Percentiles rank a stretch among this genome's conserved stretches.
Conservation (phyloP, 129 eudicot genomes). For the Escallonia herrerae region DNA sequence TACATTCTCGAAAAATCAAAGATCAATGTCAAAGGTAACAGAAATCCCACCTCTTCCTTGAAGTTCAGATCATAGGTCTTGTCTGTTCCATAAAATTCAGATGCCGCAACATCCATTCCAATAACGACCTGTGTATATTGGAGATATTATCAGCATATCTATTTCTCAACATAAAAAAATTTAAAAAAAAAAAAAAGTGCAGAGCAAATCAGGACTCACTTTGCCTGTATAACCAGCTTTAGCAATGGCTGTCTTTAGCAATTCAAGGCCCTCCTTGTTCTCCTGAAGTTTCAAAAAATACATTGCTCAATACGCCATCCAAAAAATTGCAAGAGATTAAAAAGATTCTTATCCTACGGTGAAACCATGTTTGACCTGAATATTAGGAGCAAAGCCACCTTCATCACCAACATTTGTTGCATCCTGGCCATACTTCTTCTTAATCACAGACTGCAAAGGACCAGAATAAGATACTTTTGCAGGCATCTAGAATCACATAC, state of each 20-base stretch:
- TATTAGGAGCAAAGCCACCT: constrained; percentile 99
- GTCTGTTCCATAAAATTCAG: constrained; percentile 86
- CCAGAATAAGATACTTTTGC: not conserved
- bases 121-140: constrained; percentile 63
- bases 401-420: constrained; percentile 99
- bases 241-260: constrained; percentile 90
- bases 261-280: constrained; percentile 97
- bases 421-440: constrained; percentile 99
- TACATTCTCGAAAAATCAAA: too few relatives aligned
- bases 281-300: constrained; percentile 44
- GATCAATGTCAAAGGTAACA: not conserved
- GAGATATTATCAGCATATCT: not conserved
- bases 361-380: constrained; percentile 51
- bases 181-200: not conserved
- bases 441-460: constrained; percentile 72
- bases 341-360: not conserved
- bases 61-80: constrained; percentile 90
- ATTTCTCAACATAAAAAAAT: too few relatives aligned
- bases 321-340: not conserved
- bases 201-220: constrained; percentile 25
- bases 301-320: not conserved
- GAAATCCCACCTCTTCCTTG: constrained; percentile 79
- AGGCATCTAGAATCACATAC: not conserved
- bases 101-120: constrained; percentile 99
- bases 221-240: constrained; percentile 94